Conservation (phyloP, 495 filamentous ascomycete genomes). For the Trichoderma gamsii region DNA sequence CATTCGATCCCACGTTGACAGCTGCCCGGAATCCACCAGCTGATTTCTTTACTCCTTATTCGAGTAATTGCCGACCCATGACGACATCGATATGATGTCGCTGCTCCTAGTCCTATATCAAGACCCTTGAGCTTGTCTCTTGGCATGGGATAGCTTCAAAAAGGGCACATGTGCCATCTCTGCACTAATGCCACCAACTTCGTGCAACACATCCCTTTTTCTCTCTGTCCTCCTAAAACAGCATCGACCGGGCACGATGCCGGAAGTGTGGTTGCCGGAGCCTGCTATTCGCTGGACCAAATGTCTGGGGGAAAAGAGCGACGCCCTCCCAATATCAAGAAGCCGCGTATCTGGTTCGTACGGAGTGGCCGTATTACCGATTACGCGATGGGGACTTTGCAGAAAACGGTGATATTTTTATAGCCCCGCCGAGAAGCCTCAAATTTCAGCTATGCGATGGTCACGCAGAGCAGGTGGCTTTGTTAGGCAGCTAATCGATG, state of each 20-base stretch:
- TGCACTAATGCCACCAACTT: not conserved
- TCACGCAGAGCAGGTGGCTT: not conserved
- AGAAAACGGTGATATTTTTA: not conserved
- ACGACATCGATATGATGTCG: not conserved
- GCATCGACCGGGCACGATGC: not conserved
- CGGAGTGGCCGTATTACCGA: constrained; percentile 9
- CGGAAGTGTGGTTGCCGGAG: not conserved
- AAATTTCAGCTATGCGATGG: not conserved
- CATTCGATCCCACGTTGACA: not conserved
- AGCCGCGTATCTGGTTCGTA: not conserved
- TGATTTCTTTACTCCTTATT: not conserved
- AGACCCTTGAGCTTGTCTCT: not conserved
- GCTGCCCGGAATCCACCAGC: not conserved
- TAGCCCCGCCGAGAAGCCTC: not conserved
- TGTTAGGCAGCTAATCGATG: not conserved
- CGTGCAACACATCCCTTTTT: not conserved
- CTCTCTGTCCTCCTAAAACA: not conserved
- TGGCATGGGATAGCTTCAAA: not conserved
- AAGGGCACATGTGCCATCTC: constrained; percentile 1
- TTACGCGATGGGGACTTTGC: constrained; percentile 3
- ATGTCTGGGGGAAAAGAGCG: not conserved
- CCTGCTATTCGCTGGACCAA: not conserved
- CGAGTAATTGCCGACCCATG: not conserved
- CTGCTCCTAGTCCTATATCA: not conserved
- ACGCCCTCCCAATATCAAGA: not conserved